A percentile compares a stretch with the other conserved stretches of the same genome.
phyloP scores from a whole-genome alignment of 352 stramenopile genomes.

The Phytophthora fragariae region DNA sequence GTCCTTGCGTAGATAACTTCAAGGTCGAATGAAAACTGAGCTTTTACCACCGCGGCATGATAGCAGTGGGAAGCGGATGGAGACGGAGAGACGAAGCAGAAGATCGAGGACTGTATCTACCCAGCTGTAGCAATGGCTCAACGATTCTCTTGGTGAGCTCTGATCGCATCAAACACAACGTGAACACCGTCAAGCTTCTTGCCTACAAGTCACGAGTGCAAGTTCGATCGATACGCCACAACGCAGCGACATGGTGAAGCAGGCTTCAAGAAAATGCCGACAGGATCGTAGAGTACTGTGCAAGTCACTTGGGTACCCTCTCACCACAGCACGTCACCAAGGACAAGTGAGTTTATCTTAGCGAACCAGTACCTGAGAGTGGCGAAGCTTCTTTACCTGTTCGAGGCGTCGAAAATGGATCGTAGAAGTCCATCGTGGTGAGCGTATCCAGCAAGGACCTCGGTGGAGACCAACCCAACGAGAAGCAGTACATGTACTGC shows the following conservation, averaged over 20 bases:
- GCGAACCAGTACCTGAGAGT: conserved; percentile 7
- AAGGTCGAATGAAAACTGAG: conserved; percentile 13
- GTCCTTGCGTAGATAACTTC: conserved; percentile 9
- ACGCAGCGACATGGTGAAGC: conserved; percentile 24
- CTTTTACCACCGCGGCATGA: conserved; percentile 27
- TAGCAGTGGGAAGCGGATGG: conserved; percentile 21
- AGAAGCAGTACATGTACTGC: not conserved
- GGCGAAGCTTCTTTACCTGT: conserved; percentile 34
- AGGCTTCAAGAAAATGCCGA: conserved; percentile 27
- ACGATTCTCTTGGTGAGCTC: conserved; percentile 14
- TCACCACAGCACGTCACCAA: not conserved
- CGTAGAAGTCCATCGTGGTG: conserved; percentile 37
- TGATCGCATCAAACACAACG: conserved; percentile 1
- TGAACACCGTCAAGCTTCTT: conserved; percentile 14
- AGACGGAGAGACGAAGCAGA: conserved; percentile 18
- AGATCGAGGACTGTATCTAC: conserved; percentile 12
- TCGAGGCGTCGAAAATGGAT: conserved; percentile 28
- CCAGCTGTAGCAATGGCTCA: conserved; percentile 31
- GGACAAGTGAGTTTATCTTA: conserved; percentile 4
- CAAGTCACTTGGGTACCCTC: not conserved
- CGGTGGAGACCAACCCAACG: not conserved
- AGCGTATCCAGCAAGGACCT: conserved; percentile 20
- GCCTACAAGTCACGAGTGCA: not conserved
- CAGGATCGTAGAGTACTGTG: conserved; percentile 29
- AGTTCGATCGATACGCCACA: conserved; percentile 19